These are phyloP conservation scores for Byssothecium circinans DNA, from an alignment of 2,329 filamentous ascomycete species.

Conservation along the genomic window DNA sequence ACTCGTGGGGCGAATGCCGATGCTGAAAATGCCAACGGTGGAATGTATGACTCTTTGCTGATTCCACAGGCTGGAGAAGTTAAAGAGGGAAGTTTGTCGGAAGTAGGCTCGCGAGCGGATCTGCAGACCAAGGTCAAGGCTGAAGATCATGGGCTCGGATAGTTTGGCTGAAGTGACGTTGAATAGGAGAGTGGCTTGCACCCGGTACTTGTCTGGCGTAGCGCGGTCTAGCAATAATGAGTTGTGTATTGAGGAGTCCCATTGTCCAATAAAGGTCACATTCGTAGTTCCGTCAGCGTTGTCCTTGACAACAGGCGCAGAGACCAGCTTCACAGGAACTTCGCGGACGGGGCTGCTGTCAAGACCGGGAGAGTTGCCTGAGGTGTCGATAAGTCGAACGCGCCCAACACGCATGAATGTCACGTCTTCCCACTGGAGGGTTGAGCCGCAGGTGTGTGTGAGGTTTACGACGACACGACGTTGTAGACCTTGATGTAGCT, in stretches of 20 bases:
- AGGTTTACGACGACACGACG: constrained; percentile 83
- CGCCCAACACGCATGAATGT: constrained; percentile 75
- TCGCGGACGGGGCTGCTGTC: constrained; percentile 68
- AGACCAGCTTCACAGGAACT: constrained; percentile 74
- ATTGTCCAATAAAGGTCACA: constrained; percentile 85
- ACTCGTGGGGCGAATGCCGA: constrained; percentile 82
- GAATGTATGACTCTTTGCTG: constrained; percentile 82
- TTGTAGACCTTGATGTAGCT: constrained; percentile 93
- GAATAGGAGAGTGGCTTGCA: constrained; percentile 86
- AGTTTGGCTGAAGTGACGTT: constrained; percentile 81
- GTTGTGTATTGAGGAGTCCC: constrained; percentile 92
- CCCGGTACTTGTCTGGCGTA: constrained; percentile 87
- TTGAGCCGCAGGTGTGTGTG: constrained; percentile 88
- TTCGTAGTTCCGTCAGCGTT: constrained; percentile 90
- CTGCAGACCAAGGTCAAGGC: constrained; percentile 77
- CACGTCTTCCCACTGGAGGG: constrained; percentile 85
- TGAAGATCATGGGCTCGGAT: constrained; percentile 85
- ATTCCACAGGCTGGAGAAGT: constrained; percentile 72
- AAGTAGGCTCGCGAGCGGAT: constrained; percentile 83
- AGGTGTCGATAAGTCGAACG: constrained; percentile 80
- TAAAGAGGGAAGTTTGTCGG: constrained; percentile 79
- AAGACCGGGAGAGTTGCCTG: constrained; percentile 81
- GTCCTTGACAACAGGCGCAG: constrained; percentile 75
- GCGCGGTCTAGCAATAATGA: constrained; percentile 92
- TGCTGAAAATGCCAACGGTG: constrained; percentile 80